phyloP scores from a whole-genome alignment of 1,139 yeast genomes.

The Torulaspora pretoriensis region DNA sequence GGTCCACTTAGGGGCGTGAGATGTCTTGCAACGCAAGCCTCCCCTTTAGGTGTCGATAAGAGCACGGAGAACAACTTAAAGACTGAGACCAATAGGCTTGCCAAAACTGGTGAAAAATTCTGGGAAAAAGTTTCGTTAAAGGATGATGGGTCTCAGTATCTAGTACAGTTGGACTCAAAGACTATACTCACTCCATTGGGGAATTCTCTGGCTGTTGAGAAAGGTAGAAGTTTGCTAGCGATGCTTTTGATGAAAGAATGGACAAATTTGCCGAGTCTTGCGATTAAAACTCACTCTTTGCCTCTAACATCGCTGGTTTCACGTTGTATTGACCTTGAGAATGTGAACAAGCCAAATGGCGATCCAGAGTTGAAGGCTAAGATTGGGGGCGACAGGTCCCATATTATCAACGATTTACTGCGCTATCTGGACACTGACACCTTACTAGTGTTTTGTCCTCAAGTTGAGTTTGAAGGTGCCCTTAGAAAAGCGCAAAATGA shows the following conservation, averaged over 20 bases:
- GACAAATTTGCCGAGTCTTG: conserved; percentile 66
- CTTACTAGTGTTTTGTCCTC: conserved; percentile 78
- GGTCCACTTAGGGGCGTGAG: conserved; percentile 5
- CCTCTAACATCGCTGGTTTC: conserved; percentile 87
- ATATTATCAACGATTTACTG: conserved; percentile 53
- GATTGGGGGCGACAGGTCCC: conserved; percentile 52
- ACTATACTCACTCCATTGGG: conserved; percentile 86
- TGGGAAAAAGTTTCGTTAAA: conserved; percentile 74
- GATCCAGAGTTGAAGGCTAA: conserved; percentile 52
- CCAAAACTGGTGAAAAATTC: conserved; percentile 69
- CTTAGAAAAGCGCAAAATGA: conserved; percentile 73
- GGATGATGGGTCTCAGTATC: conserved; percentile 37
- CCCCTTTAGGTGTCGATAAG: conserved; percentile 38
- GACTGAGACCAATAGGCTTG: conserved; percentile 66
- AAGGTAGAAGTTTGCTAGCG: conserved; percentile 58
- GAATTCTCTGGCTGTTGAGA: conserved; percentile 60
- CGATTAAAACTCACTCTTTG: conserved; percentile 72
- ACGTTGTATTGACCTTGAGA: conserved; percentile 69
- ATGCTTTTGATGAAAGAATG: conserved; percentile 82
- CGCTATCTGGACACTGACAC: conserved; percentile 94
- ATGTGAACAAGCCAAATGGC: conserved; percentile 26
- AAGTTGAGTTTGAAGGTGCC: conserved; percentile 74
- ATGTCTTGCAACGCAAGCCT: conserved; percentile 7
- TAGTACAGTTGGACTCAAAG: conserved; percentile 66
- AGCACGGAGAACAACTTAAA: conserved; percentile 50